A percentile compares a stretch with the other conserved stretches of the same genome.
Evolutionary conservation across 2,329 filamentous ascomycete genomes (phyloP).

Genomic region (Xylaria sp.): DNA sequence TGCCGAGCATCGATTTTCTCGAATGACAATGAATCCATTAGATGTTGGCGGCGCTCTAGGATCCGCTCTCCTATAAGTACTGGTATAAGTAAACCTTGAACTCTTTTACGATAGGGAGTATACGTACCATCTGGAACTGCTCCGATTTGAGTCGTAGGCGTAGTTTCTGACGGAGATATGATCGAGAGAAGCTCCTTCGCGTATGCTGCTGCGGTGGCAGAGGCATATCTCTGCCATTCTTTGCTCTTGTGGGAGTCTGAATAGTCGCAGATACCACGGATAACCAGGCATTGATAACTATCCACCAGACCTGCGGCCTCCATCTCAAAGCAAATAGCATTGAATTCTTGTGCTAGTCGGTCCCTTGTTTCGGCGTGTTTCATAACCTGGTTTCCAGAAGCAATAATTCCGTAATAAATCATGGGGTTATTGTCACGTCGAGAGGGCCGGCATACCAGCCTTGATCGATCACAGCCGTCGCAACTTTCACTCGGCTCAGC

Average conservation of each 20-base stretch:
- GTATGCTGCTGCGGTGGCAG: slow-evolving; percentile 28
- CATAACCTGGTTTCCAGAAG: slow-evolving; percentile 39
- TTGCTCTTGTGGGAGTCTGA: slow-evolving; percentile 32
- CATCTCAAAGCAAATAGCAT: slow-evolving; percentile 38
- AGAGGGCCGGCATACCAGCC: not conserved
- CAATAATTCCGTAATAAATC: slow-evolving; percentile 38
- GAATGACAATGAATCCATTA: slow-evolving; percentile 48
- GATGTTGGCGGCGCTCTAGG: not conserved
- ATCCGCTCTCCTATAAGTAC: slow-evolving; percentile 24
- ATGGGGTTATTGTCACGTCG: slow-evolving; percentile 8
- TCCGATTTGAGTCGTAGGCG: not conserved
- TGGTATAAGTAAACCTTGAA: slow-evolving; percentile 10
- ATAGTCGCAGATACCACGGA: slow-evolving; percentile 31
- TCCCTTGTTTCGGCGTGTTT: slow-evolving; percentile 34
- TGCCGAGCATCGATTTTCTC: slow-evolving; percentile 60
- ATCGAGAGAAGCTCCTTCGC: slow-evolving; percentile 25
- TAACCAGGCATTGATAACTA: slow-evolving; percentile 26
- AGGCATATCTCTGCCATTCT: slow-evolving; percentile 32
- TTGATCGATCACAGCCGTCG: slow-evolving; percentile 21
- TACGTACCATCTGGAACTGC: not conserved
- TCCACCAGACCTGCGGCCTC: slow-evolving; percentile 31
- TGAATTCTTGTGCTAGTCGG: slow-evolving; percentile 12
- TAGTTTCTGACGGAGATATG: not conserved
- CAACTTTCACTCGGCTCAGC: slow-evolving; percentile 6
- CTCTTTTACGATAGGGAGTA: not conserved